Percentiles rank a stretch among this genome's conserved stretches.
Evolutionary conservation across 2,329 filamentous ascomycete species (phyloP).

Genomic region (Arachnomyces sp.): DNA sequence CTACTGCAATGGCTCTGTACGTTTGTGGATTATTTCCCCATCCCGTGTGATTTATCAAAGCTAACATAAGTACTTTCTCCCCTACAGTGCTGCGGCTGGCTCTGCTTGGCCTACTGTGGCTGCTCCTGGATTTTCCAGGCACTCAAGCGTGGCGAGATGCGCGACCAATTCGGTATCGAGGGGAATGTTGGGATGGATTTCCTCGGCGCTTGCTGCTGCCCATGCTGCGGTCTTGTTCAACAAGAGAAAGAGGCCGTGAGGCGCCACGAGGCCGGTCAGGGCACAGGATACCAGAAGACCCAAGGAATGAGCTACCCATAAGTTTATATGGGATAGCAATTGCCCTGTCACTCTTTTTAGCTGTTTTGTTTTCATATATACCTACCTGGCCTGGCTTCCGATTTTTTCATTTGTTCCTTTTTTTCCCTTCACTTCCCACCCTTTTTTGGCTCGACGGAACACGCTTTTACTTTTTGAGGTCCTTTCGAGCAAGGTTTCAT

Average conservation of each 20-base stretch:
- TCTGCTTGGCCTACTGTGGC: constrained; percentile 21
- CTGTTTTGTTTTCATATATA: too few species aligned
- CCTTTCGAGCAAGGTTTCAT: too few species aligned
- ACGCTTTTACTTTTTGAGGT: too few species aligned
- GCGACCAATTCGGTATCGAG: constrained; percentile 47
- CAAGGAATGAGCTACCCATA: constrained; percentile 16
- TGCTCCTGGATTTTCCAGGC: constrained; percentile 39
- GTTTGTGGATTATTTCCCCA: constrained; percentile 4
- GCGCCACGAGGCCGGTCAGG: constrained; percentile 11
- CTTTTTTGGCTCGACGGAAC: too few species aligned
- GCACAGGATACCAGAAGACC: constrained; percentile 19
- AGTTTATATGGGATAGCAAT: not conserved
- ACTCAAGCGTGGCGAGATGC: constrained; percentile 49
- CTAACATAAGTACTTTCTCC: not conserved
- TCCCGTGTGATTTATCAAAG: not conserved
- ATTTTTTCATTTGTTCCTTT: too few species aligned
- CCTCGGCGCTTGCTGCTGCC: constrained; percentile 48
- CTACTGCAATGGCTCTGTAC: constrained; percentile 23
- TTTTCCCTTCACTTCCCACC: too few species aligned
- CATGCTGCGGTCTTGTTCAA: constrained; percentile 52
- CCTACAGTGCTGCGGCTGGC: constrained; percentile 29
- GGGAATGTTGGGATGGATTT: constrained; percentile 45
- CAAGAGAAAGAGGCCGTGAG: constrained; percentile 47
- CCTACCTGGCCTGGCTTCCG: too few species aligned
- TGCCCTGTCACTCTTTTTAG: too few species aligned